These are phyloP conservation scores for Coemansia sp. DNA, from an alignment of 192 early-diverging fungal genomes.

Conservation along the genomic window DNA sequence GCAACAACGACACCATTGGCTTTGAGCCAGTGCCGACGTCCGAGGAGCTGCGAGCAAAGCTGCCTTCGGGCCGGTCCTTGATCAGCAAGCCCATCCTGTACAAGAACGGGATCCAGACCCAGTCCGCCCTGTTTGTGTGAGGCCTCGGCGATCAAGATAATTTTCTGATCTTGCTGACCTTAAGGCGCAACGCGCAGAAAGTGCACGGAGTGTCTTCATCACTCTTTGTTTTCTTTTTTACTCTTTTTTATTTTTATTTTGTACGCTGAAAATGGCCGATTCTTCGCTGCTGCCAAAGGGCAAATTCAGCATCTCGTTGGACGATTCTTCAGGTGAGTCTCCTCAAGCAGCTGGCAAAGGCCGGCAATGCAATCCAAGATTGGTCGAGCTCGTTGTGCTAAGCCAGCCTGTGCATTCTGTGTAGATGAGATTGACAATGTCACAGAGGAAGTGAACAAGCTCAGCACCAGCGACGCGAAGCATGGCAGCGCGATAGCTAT, in stretches of 20 bases:
- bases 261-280: constrained; percentile 9
- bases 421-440: constrained; percentile 39
- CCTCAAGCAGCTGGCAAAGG: background rate
- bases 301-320: constrained; percentile 40
- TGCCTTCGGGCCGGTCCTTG: constrained; percentile 48
- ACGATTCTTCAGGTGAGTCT: constrained; percentile 21
- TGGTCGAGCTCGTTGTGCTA: background rate
- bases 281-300: constrained; percentile 11
- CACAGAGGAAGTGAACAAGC: constrained; percentile 18
- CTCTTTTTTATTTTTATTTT: background rate
- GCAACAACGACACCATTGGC: constrained; percentile 58
- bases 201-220: background rate
- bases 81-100: constrained; percentile 39
- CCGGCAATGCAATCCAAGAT: background rate
- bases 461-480: constrained; percentile 7
- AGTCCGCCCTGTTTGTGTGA: background rate
- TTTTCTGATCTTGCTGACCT: constrained; percentile 10
- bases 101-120: background rate
- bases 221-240: background rate
- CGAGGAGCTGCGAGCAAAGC: constrained; percentile 41
- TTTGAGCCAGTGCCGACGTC: constrained; percentile 51
- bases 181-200: no score
- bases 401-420: background rate
- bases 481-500: background rate
- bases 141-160: background rate